Evolutionary conservation across 768 basidiomycete species (phyloP), one percentile per base, ranked within the genome.

Genomic region (Kwoniella dejecticola): DNA sequence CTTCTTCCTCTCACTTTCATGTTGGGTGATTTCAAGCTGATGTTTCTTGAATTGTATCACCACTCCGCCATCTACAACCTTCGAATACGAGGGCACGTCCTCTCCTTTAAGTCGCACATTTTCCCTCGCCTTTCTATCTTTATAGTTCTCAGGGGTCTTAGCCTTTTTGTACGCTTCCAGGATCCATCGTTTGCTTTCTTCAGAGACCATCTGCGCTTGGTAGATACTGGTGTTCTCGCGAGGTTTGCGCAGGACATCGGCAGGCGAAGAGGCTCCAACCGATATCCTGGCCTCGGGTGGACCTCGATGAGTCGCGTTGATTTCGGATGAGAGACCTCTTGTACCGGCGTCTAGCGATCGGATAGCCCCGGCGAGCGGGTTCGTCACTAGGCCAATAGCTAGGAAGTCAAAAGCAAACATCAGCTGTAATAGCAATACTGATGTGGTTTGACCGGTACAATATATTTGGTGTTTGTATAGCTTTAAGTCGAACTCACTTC

Each of bases 61-160:
- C 15, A 52, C 15, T 3, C 29, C 31, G n/a, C 8, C 31, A 30
- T 13, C 24, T 27, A 38, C 11, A 5, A 15, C 40, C 40, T n/a
- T 26, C 53, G 21, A 27, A 13, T 15, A 26, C 11, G 27, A n/a
- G 21, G 42, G 30, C 27, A 45, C 30, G 3, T 29, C 5, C 5
- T 11, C 52, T 38, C n/a, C 40, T 19, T 17, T 24, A 36, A 4
- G 41, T 54, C 52, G 6, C 17, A 13, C 26, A 11, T 38, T 24
- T 46, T 33, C n/a, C n/a, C 57, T 59, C 38, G 2, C 52, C 48
- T 24, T 59, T 44, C 48, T 54, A 17, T 36, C 24, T 13, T 24
- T 17, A 27, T 31, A 5, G 6, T 21, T 54, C 4, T 54, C 52
- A 7, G 21, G 19, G 0, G 24, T 10, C 36, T 41, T 54, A 6